phyloP scores from a whole-genome alignment of 2,329 filamentous ascomycete species.

The Leptographium radiaticola region DNA sequence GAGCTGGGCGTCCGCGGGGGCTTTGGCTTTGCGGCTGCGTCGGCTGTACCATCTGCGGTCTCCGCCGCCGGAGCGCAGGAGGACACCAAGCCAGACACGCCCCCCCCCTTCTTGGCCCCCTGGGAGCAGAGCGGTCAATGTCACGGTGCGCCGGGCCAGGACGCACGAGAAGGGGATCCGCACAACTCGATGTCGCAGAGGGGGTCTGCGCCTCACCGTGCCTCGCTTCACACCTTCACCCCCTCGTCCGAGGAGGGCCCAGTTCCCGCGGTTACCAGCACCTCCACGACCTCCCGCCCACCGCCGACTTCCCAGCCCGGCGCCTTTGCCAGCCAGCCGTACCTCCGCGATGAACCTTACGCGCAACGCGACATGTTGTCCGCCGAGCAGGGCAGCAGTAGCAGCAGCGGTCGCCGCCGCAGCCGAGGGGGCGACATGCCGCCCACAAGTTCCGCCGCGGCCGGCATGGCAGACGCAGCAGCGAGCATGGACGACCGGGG shows the following conservation, averaged over 20 bases:
- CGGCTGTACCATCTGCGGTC: background rate
- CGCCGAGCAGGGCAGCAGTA: slow-evolving; percentile 6
- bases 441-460: background rate
- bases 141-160: slow-evolving; percentile 36
- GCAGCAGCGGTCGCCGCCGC: background rate
- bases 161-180: slow-evolving; percentile 39
- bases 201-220: slow-evolving; percentile 41
- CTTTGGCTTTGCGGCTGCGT: background rate
- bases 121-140: slow-evolving; percentile 34
- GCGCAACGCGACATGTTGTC: slow-evolving; percentile 2
- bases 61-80: background rate
- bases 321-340: background rate
- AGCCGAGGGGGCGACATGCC: background rate
- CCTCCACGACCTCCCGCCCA: slow-evolving; percentile 15
- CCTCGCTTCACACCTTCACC: slow-evolving; percentile 28
- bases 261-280: background rate
- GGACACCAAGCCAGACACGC: too few relatives aligned
- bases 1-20: background rate
- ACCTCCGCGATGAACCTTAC: slow-evolving; percentile 7
- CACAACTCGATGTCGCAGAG: slow-evolving; percentile 52
- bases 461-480: background rate
- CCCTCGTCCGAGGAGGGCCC: slow-evolving; percentile 12
- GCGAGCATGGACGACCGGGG: slow-evolving; percentile 7
- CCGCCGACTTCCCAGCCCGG: background rate
- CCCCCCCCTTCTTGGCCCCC: background rate